Evolutionary conservation across 768 basidiomycete genomes (phyloP).

Genomic region (Omphalotus guepiniiformis): DNA sequence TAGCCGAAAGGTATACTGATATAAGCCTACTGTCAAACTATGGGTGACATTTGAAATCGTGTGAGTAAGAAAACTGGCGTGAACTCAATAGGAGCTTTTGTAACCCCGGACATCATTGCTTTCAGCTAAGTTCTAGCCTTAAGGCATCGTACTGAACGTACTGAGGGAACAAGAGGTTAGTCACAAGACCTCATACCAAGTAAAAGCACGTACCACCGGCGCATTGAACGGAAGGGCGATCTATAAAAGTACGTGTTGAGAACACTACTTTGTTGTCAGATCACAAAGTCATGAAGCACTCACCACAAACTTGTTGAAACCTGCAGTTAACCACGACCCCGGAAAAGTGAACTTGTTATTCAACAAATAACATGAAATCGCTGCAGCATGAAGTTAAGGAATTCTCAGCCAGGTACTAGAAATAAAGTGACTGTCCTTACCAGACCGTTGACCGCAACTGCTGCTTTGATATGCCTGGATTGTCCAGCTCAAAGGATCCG

Average conservation of each 20-base stretch:
- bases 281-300: background rate
- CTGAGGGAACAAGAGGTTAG: background rate
- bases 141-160: conserved; percentile 5
- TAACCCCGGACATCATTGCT: too few relatives aligned
- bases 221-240: conserved; percentile 14
- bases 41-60: too few relatives aligned
- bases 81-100: too few relatives aligned
- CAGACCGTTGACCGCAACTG: conserved; percentile 24
- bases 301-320: conserved; percentile 19
- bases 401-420: background rate
- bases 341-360: conserved; percentile 19
- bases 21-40: too few relatives aligned
- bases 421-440: conserved; percentile 5
- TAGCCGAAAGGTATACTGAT: too few relatives aligned
- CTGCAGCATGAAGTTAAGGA: conserved; percentile 3
- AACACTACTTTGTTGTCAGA: background rate
- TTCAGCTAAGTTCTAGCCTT: background rate
- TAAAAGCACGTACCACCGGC: conserved; percentile 1
- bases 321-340: conserved; percentile 17
- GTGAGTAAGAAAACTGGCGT: too few relatives aligned
- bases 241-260: conserved; percentile 1
- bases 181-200: background rate
- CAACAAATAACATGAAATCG: conserved; percentile 21
- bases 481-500: conserved; percentile 5
- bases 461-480: conserved; percentile 17